Evolutionary conservation across 192 early-diverging fungal species (phyloP).

Genomic region (Rhizoclosmatium sp.): DNA sequence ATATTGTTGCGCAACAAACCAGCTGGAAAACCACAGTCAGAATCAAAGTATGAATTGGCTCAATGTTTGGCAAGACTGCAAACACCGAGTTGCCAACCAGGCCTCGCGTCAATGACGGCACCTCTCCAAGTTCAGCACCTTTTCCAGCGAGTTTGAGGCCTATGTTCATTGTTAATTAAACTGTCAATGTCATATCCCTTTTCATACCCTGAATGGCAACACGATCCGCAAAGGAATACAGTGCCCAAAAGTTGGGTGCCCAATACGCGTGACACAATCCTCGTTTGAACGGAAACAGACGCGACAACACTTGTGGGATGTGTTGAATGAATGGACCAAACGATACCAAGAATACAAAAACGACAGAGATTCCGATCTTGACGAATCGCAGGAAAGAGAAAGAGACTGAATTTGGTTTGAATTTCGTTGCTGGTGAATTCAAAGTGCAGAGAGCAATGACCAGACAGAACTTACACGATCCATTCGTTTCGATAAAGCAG

Average conservation of each 20-base stretch:
- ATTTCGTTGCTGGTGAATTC: neutral
- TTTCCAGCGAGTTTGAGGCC: constrained; percentile 22
- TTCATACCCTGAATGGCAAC: constrained; percentile 61
- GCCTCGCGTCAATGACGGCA: constrained; percentile 80
- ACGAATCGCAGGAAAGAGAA: constrained; percentile 59
- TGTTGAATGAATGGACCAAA: constrained; percentile 86
- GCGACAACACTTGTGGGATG: constrained; percentile 75
- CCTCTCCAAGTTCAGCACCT: constrained; percentile 5
- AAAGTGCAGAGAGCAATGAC: constrained; percentile 7
- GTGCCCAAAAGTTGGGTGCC: constrained; percentile 98
- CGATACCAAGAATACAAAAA: constrained; percentile 77
- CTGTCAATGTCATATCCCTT: neutral
- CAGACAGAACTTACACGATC: neutral
- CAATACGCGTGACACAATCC: constrained; percentile 96
- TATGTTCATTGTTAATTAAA: neutral
- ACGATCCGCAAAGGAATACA: constrained; percentile 87
- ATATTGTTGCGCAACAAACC: constrained; percentile 39
- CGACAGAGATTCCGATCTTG: constrained; percentile 68
- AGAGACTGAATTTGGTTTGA: neutral
- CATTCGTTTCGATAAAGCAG: constrained; percentile 61
- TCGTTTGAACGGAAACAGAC: constrained; percentile 96
- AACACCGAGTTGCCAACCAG: constrained; percentile 89
- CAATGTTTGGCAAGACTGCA: constrained; percentile 77
- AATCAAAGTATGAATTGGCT: constrained; percentile 69
- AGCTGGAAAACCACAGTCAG: constrained; percentile 77